A percentile compares a stretch with the other conserved stretches of the same genome.
Conservation (phyloP, 1,139 yeast genomes). For the Pichia terricola region DNA sequence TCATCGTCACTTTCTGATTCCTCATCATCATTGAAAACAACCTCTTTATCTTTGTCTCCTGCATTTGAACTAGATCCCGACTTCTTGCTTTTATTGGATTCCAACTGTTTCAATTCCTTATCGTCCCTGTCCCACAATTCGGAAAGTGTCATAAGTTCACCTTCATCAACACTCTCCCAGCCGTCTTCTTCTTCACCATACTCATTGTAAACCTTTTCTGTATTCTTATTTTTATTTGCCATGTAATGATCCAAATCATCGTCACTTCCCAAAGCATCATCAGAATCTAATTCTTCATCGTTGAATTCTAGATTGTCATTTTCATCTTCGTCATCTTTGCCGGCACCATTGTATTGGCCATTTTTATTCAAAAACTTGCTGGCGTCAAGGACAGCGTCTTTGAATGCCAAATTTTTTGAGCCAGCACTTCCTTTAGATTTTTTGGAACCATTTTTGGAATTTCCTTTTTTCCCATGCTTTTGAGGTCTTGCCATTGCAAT, state of each 20-base stretch:
- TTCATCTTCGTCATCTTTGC: slow-evolving; percentile 7
- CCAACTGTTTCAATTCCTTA: slow-evolving; percentile 26
- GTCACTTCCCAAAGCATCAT: slow-evolving; percentile 68
- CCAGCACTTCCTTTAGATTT: neutral
- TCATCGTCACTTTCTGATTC: slow-evolving; percentile 17
- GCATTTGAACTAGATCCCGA: slow-evolving; percentile 14
- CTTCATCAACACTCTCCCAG: slow-evolving; percentile 54
- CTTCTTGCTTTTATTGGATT: neutral
- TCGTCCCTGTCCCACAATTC: slow-evolving; percentile 88
- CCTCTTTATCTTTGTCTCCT: slow-evolving; percentile 9
- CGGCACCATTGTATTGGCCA: neutral
- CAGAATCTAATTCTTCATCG: slow-evolving; percentile 69
- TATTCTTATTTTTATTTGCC: slow-evolving; percentile 17
- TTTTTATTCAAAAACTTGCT: slow-evolving; percentile 20
- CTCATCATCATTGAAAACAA: slow-evolving; percentile 26
- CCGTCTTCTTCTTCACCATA: slow-evolving; percentile 37
- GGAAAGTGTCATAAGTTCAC: slow-evolving; percentile 63
- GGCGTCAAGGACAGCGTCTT: slow-evolving; percentile 28
- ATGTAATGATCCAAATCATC: slow-evolving; percentile 57
- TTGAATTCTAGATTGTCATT: slow-evolving; percentile 29
- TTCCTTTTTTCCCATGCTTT: neutral
- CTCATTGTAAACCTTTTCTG: slow-evolving; percentile 19
- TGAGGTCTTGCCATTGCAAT: too few species aligned
- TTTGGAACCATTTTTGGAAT: neutral
- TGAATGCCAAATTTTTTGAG: slow-evolving; percentile 12